A percentile compares a stretch with the other conserved stretches of the same genome.
These are phyloP conservation scores for Cutaneotrichosporon cyanovorans DNA, from an alignment of 1,284 basidiomycete genomes.

Conservation along the genomic window DNA sequence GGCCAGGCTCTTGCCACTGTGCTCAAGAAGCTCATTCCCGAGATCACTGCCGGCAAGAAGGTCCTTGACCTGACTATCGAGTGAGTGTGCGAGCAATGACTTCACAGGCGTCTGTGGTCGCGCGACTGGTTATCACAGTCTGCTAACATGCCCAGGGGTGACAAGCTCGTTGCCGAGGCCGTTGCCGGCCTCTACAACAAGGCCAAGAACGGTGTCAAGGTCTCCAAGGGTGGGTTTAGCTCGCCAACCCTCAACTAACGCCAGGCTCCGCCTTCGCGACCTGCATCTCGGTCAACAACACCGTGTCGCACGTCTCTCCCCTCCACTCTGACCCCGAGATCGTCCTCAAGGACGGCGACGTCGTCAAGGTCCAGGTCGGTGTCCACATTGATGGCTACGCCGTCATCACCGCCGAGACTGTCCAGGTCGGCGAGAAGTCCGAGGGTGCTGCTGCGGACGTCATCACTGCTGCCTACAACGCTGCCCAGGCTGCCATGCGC, in stretches of 20 bases:
- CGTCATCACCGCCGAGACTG: slow-evolving; percentile 69
- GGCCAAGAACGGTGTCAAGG: slow-evolving; percentile 72
- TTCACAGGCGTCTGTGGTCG: background rate
- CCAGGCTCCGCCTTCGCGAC: slow-evolving; percentile 90
- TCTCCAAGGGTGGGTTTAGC: slow-evolving; percentile 64
- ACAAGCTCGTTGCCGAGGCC: slow-evolving; percentile 81
- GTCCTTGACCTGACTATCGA: slow-evolving; percentile 78
- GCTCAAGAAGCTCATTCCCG: slow-evolving; percentile 73
- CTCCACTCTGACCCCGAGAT: slow-evolving; percentile 55
- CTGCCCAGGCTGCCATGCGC: slow-evolving; percentile 83
- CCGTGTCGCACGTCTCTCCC: slow-evolving; percentile 54
- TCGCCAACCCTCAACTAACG: background rate
- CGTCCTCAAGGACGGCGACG: slow-evolving; percentile 79
- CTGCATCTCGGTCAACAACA: slow-evolving; percentile 77
- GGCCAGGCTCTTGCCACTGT: slow-evolving; percentile 82
- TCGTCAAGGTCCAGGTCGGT: slow-evolving; percentile 92
- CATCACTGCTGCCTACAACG: slow-evolving; percentile 85
- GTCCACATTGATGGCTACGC: slow-evolving; percentile 84
- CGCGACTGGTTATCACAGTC: background rate
- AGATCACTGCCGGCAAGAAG: slow-evolving; percentile 72
- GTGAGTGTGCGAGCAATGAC: slow-evolving; percentile 25
- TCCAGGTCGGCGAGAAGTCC: slow-evolving; percentile 72
- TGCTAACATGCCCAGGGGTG: slow-evolving; percentile 51
- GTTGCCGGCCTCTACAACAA: slow-evolving; percentile 86
- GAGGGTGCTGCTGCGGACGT: slow-evolving; percentile 83